Evolutionary conservation across 2,329 filamentous ascomycete species (phyloP).

Genomic region (Orbilia ellipsospora): DNA sequence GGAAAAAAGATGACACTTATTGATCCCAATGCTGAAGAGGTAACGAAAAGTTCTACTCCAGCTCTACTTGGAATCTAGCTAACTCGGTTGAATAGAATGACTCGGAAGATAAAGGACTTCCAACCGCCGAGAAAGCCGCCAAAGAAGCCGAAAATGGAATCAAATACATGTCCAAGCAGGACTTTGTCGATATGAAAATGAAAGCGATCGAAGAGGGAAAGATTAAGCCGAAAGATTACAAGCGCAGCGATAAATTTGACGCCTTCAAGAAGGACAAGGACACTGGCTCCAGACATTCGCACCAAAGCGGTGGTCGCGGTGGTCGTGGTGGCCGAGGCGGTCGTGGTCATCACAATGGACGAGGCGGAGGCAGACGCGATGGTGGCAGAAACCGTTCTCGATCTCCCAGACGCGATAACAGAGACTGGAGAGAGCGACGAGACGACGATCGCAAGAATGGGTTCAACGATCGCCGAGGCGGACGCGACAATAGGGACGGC

Average conservation of each 20-base stretch:
- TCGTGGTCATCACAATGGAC: constrained; percentile 7
- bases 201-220: constrained; percentile 77
- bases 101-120: constrained; percentile 29
- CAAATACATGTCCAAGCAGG: constrained; percentile 79
- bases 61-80: not conserved
- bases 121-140: constrained; percentile 42
- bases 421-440: constrained; percentile 53
- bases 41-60: not conserved
- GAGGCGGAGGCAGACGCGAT: constrained; percentile 57
- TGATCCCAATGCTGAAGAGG: constrained; percentile 63
- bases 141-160: constrained; percentile 45
- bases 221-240: constrained; percentile 69
- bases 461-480: constrained; percentile 64
- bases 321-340: constrained; percentile 20
- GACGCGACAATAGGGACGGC: constrained; percentile 27
- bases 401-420: constrained; percentile 59
- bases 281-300: not conserved
- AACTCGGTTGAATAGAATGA: constrained; percentile 4
- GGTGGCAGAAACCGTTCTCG: constrained; percentile 56
- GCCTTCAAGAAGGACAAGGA: constrained; percentile 65
- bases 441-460: constrained; percentile 62
- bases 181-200: constrained; percentile 83
- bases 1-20: constrained; percentile 73
- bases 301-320: constrained; percentile 35
- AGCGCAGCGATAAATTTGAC: constrained; percentile 50